Base-by-base conservation (phyloP, 2,329 filamentous ascomycete species). In the Fusarium sublunatum region DNA sequence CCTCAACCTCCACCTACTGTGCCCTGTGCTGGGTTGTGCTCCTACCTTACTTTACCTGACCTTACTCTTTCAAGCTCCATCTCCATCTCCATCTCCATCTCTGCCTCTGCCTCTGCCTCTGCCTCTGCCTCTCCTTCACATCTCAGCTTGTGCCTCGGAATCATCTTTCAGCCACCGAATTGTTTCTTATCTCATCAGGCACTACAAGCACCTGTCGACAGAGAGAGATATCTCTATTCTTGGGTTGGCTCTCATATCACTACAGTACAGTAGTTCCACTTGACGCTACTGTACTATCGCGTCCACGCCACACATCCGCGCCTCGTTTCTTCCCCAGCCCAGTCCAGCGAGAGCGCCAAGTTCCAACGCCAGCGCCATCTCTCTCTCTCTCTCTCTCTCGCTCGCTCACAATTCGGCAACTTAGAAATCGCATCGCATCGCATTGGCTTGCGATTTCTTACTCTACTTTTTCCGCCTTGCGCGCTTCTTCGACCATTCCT, bases 271-370 rank as follows among this genome's bases (percentile, higher is more conserved):
- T 53, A 53, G 53, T 58, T 52, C 58, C 48, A 47, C 38, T 57
- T 63, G 58, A 49, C 61, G 49, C 62, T 34, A 34, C 31, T 34
- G 31, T 34, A 34, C 12, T 66, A 68, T 70, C 62, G 59, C 59
- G 51, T 65, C 65, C 65, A 70, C 67, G 63, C 67, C 67, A 69
- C 67, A 53, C 34, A 44, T 59, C 58, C 62, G 58, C 66, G 59
- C 68, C 60, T 68, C 62, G 56, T 52, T 56, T 19, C 58, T 68
- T 24, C 28, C 56, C 57, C 57, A 60, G 40, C 41, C 19, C 19
- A 19, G 19, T 19, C 19, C 19, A 19, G 19, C 19, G 19, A 11
- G 29, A 31, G 29, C 31, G 36, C 51, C 36, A 54, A 54, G 51
- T 54, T 54, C 45, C 24, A 53, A 40, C 58, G 51, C 49, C 35